Base-by-base conservation (phyloP, 148 eudicot genomes). In the Diospyros kaki region DNA sequence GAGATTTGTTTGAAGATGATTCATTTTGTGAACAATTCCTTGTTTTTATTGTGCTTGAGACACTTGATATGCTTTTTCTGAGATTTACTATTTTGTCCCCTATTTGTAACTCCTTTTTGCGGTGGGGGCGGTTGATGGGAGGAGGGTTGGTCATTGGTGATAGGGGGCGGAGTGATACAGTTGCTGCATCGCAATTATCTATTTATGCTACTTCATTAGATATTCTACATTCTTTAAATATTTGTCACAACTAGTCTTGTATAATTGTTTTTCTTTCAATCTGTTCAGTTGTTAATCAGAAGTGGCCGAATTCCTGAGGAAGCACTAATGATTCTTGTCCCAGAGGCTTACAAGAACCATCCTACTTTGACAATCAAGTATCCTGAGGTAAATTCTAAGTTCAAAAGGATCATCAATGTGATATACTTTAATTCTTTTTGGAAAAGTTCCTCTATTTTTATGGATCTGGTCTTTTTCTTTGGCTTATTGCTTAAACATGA, bases 341-440 rank as follows among this genome's bases (percentile, higher is more conserved):
- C 99, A 61, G 99, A 95, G 89, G 99, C 98, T 38, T 95, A 95
- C 80, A 88, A 95, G 80, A 90, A 95, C 72, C 99, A 95, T 81
- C 99, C 99, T 45, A 95, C 99, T 17, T 81, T 95, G 79, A 6
- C 74, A 65, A 91, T 95, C 65, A 93, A 91, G 84, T 95, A 93
- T 81, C 98, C 99, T 45, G 99, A 95, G 99, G 99, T 95, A 83
- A 66, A 48, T 62, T 64, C 42, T 54, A 51, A 48, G 10, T 69
- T 76, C 38, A 5, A 66, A 41, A 64, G 14, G 28, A 44, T 48
- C 18, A 55, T 40, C 9, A 42, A 64, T 68, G 52, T 72, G 61
- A 28, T 28, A 28, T 28, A 28, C 28, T 28, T 28, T 28, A 28
- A 28, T 28, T 28, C 28, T 63, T 62, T 66, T 71, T 43, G 69